Conservation (phyloP, 345 rosid species). For the Citrus sp. region DNA sequence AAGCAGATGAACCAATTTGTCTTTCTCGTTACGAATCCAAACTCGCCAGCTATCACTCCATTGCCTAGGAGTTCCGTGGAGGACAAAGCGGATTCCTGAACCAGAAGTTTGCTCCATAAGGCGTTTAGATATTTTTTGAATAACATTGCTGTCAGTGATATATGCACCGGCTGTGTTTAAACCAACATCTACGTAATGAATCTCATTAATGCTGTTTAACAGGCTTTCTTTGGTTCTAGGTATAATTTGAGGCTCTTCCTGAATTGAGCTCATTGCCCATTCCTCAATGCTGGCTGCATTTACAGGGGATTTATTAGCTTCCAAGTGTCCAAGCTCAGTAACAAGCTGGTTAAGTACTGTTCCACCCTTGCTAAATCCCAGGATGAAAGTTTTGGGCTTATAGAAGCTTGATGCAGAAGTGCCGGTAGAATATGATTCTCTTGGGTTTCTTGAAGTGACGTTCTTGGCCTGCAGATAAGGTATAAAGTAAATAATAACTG, state of each 20-base stretch:
- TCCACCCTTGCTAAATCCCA: constrained; percentile 95
- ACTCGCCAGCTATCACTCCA: constrained; percentile 65
- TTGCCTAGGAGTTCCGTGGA: constrained; percentile 95
- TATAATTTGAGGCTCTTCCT: constrained; percentile 36
- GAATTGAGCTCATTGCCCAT: background rate
- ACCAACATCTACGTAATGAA: constrained; percentile 85
- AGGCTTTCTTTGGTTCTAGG: constrained; percentile 50
- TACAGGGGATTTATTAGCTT: constrained; percentile 12
- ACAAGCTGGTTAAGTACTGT: constrained; percentile 80
- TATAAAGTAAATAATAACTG: background rate
- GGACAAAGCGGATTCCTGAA: constrained; percentile 37
- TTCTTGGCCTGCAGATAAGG: constrained; percentile 35
- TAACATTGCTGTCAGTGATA: constrained; percentile 50
- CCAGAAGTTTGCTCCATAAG: constrained; percentile 22
- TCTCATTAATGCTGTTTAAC: constrained; percentile 52
- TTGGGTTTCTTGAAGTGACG: constrained; percentile 23
- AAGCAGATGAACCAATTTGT: constrained; percentile 47
- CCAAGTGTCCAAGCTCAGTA: constrained; percentile 51
- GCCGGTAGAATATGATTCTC: constrained; percentile 11
- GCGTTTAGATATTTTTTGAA: constrained; percentile 41
- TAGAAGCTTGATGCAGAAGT: constrained; percentile 10
- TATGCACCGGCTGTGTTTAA: constrained; percentile 74
- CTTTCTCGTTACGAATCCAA: constrained; percentile 64
- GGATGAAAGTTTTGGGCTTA: constrained; percentile 48
- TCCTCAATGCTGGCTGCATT: constrained; percentile 13